Evolutionary conservation across 2,329 filamentous ascomycete genomes (phyloP).

Genomic region (Emericellopsis atlantica): DNA sequence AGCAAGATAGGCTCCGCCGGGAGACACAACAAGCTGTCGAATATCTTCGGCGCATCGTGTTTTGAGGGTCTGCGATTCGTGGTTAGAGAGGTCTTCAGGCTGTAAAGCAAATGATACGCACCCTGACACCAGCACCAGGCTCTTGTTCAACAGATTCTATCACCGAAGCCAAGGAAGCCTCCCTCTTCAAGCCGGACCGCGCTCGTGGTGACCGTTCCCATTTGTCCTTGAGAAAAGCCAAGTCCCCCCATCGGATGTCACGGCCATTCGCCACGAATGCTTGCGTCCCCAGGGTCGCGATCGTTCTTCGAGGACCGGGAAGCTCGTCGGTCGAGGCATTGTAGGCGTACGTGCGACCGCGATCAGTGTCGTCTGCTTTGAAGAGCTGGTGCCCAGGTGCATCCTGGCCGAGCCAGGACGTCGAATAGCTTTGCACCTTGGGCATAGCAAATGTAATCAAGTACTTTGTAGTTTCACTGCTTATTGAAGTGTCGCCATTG

Average conservation of each 20-base stretch:
- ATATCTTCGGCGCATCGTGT: conserved; percentile 72
- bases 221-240: conserved; percentile 63
- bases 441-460: conserved; percentile 47
- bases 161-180: conserved; percentile 27
- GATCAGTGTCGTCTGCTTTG: conserved; percentile 28
- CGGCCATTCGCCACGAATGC: conserved; percentile 81
- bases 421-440: conserved; percentile 74
- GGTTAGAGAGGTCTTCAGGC: background rate
- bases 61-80: conserved; percentile 50
- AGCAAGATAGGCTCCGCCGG: conserved; percentile 68
- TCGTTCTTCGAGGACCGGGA: conserved; percentile 46
- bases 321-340: conserved; percentile 27
- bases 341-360: conserved; percentile 24
- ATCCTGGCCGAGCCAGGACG: conserved; percentile 72
- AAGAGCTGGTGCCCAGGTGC: conserved; percentile 73
- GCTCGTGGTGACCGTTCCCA: conserved; percentile 10
- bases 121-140: conserved; percentile 16
- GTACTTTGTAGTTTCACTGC: no score
- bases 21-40: conserved; percentile 73
- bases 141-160: conserved; percentile 13
- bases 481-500: background rate
- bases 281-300: conserved; percentile 74
- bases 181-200: conserved; percentile 26
- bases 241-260: conserved; percentile 84
- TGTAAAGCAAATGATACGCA: conserved; percentile 9